Evolutionary conservation across 805 yeast genomes (phyloP).

Genomic region (Cyberlindnera lachancei): DNA sequence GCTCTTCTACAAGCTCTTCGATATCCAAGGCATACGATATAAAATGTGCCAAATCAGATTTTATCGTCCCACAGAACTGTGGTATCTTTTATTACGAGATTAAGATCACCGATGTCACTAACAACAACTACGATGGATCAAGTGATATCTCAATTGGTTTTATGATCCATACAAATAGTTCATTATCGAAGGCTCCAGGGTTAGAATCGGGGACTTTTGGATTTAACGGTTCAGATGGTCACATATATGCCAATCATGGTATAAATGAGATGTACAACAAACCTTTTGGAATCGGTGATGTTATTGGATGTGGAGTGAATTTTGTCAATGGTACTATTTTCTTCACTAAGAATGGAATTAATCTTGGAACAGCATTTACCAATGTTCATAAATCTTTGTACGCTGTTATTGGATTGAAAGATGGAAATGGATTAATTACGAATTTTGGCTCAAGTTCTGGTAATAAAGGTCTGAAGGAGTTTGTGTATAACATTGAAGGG

Average conservation of each 20-base stretch:
- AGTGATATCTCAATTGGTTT: constrained; percentile 39
- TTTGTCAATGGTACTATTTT: constrained; percentile 56
- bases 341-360: constrained; percentile 75
- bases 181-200: constrained; percentile 37
- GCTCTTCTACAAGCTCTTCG: constrained; percentile 2
- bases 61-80: constrained; percentile 29
- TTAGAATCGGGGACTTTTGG: constrained; percentile 42
- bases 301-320: constrained; percentile 81
- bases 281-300: constrained; percentile 49
- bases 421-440: constrained; percentile 27
- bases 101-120: constrained; percentile 28
- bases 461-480: no score
- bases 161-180: constrained; percentile 25
- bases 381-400: constrained; percentile 34
- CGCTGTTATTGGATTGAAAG: constrained; percentile 38
- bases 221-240: constrained; percentile 46
- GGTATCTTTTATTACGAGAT: constrained; percentile 48
- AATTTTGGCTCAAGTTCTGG: constrained; percentile 41
- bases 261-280: constrained; percentile 34
- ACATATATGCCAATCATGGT: constrained; percentile 30
- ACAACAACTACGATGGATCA: constrained; percentile 21
- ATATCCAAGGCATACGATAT: constrained; percentile 10
- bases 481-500: constrained; percentile 51
- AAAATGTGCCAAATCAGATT: constrained; percentile 25
- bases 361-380: constrained; percentile 45